Evolutionary conservation across 1,139 yeast genomes (phyloP), one percentile per base, ranked within the genome.

Genomic region (Kurtzmaniella natalensis): DNA sequence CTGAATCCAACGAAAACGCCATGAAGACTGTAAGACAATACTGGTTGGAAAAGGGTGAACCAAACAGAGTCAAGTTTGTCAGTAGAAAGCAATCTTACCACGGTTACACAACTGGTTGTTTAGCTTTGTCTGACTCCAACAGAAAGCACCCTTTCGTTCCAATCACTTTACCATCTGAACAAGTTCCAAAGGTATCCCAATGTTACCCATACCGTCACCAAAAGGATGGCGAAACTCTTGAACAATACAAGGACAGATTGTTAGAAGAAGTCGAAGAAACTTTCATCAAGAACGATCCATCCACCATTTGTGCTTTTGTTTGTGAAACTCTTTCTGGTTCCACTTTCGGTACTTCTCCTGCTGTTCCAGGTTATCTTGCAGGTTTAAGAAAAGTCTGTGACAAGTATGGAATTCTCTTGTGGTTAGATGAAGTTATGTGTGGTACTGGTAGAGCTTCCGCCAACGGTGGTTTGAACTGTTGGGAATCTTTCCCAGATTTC

Each of bases 351-450:
- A 73, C 80, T 35, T 62, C 69, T 30, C 62, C 71, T 23, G 79
- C 82, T 33, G 63, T 76, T 33, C 70, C 73, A 42, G 78, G 79
- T 18, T 77, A 77, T 52, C 57, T 76, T 44, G 67, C 69, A 36
- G 81, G 81, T 10, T 52, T 71, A 23, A 61, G 76, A 44, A 69
- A 59, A 26, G 48, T 77, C 24, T 71, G 79, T 49, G 69, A 71
- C 56, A 77, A 76, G 52, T 75, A 76, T 43, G 81, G 77, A 43
- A 68, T 75, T 27, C 49, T 77, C 36, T 63, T 77, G 53, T 64
- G 72, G 59, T 57, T 75, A 38, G 83, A 77, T 49, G 82, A 77
- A 55, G 80, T 76, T 32, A 76, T 77, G 81, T 76, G 81, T 53
- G 82, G 82, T 34, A 64, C 77, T 35, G 81, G 81, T 32, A 65